Conservation (phyloP, 139 green algal species). For the Yamagishiella unicocca region DNA sequence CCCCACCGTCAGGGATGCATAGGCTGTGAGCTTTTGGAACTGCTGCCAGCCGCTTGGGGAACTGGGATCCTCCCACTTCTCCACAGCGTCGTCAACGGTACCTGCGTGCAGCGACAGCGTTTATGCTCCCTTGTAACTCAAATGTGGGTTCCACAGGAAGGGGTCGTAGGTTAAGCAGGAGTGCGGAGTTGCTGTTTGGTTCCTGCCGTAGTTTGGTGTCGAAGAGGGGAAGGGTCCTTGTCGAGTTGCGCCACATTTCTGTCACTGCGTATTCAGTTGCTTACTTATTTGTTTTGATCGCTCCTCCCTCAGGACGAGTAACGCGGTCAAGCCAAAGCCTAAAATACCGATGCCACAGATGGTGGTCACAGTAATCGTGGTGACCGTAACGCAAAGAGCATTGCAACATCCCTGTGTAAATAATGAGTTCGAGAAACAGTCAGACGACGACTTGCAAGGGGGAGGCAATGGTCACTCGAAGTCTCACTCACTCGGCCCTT, state of each 20-base stretch:
- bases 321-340: not conserved
- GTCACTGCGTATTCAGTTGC: no score
- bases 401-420: not conserved
- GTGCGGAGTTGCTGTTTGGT: no score
- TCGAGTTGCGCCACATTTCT: no score
- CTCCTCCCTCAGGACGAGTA: not conserved
- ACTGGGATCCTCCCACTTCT: not conserved
- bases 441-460: no score
- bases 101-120: not conserved
- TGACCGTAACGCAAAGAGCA: not conserved
- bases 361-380: not conserved
- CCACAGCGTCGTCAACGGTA: no score
- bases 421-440: no score
- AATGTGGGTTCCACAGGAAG: no score
- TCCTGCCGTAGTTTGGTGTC: no score
- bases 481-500: no score
- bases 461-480: no score
- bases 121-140: not conserved
- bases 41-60: not conserved
- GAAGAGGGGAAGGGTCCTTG: no score
- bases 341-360: not conserved
- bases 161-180: no score
- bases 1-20: not conserved
- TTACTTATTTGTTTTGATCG: not conserved
- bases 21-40: not conserved